Percentiles rank a stretch among this genome's conserved stretches.
phyloP scores from a whole-genome alignment of 192 early-diverging fungal genomes.

The Globomyces pollinis-pini region DNA sequence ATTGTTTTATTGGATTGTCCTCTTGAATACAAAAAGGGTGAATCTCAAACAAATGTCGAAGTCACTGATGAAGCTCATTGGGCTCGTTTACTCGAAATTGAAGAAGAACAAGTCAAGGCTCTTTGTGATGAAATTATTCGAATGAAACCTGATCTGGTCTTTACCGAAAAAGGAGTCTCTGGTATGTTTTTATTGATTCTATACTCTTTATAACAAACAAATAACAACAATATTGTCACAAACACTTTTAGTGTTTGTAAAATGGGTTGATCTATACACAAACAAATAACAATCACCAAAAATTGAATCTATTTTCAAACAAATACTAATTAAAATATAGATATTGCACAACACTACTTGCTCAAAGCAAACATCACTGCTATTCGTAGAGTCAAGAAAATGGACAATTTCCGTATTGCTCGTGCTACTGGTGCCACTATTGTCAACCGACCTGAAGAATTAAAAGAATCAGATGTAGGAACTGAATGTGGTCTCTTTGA shows the following conservation, averaged over 20 bases:
- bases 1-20: slow-evolving; percentile 96
- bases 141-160: slow-evolving; percentile 94
- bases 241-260: neutral
- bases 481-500: slow-evolving; percentile 89
- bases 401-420: slow-evolving; percentile 98
- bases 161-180: slow-evolving; percentile 98
- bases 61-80: slow-evolving; percentile 95
- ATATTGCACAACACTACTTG: slow-evolving; percentile 97
- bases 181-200: slow-evolving; percentile 29
- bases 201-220: too few species aligned
- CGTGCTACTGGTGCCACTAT: slow-evolving; percentile 96
- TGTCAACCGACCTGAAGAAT: slow-evolving; percentile 92
- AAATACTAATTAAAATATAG: too few species aligned
- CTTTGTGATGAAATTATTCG: slow-evolving; percentile 95
- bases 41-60: slow-evolving; percentile 98
- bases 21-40: slow-evolving; percentile 99
- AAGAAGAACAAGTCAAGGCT: slow-evolving; percentile 97
- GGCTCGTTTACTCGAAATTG: slow-evolving; percentile 92
- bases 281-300: too few species aligned
- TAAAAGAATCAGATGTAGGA: slow-evolving; percentile 93
- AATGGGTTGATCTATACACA: neutral
- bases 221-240: neutral
- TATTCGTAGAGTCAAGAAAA: slow-evolving; percentile 95
- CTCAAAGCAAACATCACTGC: slow-evolving; percentile 97
- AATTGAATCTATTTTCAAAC: neutral